These are phyloP conservation scores for Populus tremula DNA, from an alignment of 345 rosid genomes.

Conservation along the genomic window DNA sequence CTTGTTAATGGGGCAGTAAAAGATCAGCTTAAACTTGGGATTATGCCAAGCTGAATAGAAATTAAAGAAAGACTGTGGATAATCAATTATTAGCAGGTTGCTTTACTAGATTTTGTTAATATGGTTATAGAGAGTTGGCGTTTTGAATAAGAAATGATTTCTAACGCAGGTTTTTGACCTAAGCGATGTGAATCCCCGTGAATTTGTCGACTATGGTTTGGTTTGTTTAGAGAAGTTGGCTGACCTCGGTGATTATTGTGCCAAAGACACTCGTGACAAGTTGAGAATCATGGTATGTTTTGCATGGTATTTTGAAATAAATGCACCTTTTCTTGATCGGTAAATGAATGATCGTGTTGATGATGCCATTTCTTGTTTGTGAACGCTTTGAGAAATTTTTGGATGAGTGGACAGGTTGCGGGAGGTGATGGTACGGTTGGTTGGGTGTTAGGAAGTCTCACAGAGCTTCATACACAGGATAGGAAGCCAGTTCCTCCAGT, in stretches of 20 bases:
- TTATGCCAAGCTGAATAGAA: neutral
- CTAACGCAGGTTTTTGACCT: constrained; percentile 74
- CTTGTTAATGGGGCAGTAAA: neutral
- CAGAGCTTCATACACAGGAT: constrained; percentile 52
- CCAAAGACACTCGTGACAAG: constrained; percentile 73
- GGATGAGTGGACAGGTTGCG: constrained; percentile 67
- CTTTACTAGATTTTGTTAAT: neutral
- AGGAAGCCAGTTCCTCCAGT: constrained; percentile 80
- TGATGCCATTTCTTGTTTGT: neutral
- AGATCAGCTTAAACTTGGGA: neutral
- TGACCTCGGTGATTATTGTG: constrained; percentile 64
- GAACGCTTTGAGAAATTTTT: constrained; percentile 2
- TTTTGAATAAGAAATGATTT: constrained; percentile 7
- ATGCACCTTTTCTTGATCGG: neutral
- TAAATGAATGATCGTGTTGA: neutral
- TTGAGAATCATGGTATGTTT: constrained; percentile 80
- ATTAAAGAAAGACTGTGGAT: neutral
- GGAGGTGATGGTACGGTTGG: constrained; percentile 99
- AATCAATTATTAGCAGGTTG: neutral
- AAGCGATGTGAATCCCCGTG: constrained; percentile 70
- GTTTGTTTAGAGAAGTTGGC: constrained; percentile 75
- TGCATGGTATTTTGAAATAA: neutral
- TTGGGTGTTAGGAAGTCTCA: constrained; percentile 88
- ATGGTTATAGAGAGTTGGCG: neutral
- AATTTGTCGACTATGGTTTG: constrained; percentile 77